phyloP scores from a whole-genome alignment of 2,329 filamentous ascomycete species.

The Coleophoma crateriformis region DNA sequence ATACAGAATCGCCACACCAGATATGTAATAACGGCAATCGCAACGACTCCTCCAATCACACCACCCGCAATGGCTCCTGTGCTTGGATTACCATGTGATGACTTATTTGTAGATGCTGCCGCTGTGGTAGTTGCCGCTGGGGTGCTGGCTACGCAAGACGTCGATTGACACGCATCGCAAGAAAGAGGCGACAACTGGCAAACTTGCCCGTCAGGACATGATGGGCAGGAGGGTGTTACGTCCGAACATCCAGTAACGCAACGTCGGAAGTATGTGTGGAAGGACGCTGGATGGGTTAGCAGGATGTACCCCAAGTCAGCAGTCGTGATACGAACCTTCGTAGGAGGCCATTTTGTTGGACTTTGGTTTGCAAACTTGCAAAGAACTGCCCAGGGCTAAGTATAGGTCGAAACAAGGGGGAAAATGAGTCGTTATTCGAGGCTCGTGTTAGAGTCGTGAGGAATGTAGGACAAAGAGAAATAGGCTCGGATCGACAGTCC shows the following conservation, averaged over 20 bases:
- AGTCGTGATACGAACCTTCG: background rate
- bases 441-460: background rate
- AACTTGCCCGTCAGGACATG: slow-evolving; percentile 46
- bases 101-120: slow-evolving; percentile 21
- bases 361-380: background rate
- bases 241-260: slow-evolving; percentile 50
- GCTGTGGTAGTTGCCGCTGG: slow-evolving; percentile 20
- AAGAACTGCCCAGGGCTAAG: too few relatives aligned
- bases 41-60: slow-evolving; percentile 77
- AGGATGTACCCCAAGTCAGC: background rate
- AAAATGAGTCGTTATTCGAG: background rate
- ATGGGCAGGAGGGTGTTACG: slow-evolving; percentile 49
- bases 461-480: background rate
- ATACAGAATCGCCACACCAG: slow-evolving; percentile 85
- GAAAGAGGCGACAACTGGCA: slow-evolving; percentile 55
- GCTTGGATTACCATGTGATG: slow-evolving; percentile 48
- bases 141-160: slow-evolving; percentile 42
- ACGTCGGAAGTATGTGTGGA: slow-evolving; percentile 42
- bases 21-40: slow-evolving; percentile 70
- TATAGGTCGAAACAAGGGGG: background rate
- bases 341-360: background rate
- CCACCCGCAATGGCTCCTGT: slow-evolving; percentile 86
- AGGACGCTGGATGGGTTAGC: slow-evolving; percentile 13
- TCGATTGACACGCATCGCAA: slow-evolving; percentile 54
- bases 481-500: slow-evolving; percentile 11